Evolutionary conservation across 257 asterid genomes (phyloP).

Genomic region (Handroanthus guayacan): DNA sequence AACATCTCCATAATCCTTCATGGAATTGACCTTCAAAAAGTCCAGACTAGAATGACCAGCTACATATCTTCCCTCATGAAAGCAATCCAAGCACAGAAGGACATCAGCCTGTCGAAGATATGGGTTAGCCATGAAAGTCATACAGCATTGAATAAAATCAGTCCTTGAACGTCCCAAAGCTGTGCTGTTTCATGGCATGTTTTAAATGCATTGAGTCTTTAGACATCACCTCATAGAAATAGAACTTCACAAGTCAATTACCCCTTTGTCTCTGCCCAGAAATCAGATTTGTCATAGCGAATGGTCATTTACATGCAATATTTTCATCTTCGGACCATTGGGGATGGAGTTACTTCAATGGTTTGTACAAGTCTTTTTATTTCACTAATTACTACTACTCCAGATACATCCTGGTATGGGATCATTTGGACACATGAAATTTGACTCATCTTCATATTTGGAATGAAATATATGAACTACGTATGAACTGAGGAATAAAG

Average conservation of each 20-base stretch:
- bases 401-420: no score
- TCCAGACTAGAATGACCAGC: slow-evolving; percentile 81
- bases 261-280: slow-evolving; percentile 1
- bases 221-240: neutral
- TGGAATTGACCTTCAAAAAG: slow-evolving; percentile 63
- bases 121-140: slow-evolving; percentile 24
- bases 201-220: neutral
- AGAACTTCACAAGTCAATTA: neutral
- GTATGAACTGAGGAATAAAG: neutral
- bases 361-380: no score
- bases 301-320: neutral
- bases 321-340: neutral
- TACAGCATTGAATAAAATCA: slow-evolving; percentile 2
- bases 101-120: slow-evolving; percentile 63
- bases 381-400: no score
- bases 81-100: slow-evolving; percentile 69
- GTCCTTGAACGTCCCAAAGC: neutral
- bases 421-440: no score
- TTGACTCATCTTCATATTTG: no score
- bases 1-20: slow-evolving; percentile 59
- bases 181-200: neutral
- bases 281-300: slow-evolving; percentile 1
- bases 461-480: no score
- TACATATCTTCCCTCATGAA: slow-evolving; percentile 72
- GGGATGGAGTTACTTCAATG: no score